These are phyloP conservation scores for Penicillium sp. DNA, from an alignment of 2,329 filamentous ascomycete genomes.

Conservation along the genomic window DNA sequence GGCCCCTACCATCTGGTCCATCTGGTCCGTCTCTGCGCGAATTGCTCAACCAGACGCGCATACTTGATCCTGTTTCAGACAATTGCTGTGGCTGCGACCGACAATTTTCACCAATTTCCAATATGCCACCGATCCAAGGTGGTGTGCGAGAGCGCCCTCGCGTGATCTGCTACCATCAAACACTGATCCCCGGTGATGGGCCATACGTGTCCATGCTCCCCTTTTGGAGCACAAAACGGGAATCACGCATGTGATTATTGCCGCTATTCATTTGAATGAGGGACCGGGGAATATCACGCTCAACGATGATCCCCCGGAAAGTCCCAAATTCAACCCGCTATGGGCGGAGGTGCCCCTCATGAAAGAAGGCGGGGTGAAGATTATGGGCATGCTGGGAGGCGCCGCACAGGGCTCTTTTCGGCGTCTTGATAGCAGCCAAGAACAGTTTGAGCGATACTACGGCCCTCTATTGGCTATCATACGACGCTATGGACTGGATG, in stretches of 20 bases:
- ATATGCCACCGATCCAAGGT: conserved; percentile 46
- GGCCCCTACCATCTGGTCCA: neutral
- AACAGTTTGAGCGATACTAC: conserved; percentile 75
- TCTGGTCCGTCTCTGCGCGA: too few species aligned
- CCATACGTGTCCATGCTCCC: conserved; percentile 66
- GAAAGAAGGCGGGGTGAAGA: conserved; percentile 73
- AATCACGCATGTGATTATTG: conserved; percentile 81
- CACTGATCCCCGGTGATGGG: conserved; percentile 59
- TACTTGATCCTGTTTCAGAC: neutral
- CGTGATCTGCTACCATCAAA: conserved; percentile 64
- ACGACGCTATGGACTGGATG: conserved; percentile 64
- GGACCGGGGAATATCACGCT: conserved; percentile 70
- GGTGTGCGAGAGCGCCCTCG: conserved; percentile 36
- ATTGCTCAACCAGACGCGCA: neutral
- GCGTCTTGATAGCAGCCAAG: conserved; percentile 60
- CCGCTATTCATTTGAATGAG: conserved; percentile 80
- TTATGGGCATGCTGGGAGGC: conserved; percentile 86
- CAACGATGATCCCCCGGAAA: conserved; percentile 75
- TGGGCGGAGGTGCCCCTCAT: conserved; percentile 78
- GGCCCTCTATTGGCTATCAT: conserved; percentile 68
- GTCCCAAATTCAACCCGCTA: conserved; percentile 68
- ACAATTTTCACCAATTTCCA: neutral
- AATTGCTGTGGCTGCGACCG: too few species aligned
- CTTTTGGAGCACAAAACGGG: conserved; percentile 62
- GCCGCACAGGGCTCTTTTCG: conserved; percentile 75